These are phyloP conservation scores for Lipomyces yamadae DNA, from an alignment of 805 yeast species.

Conservation along the genomic window DNA sequence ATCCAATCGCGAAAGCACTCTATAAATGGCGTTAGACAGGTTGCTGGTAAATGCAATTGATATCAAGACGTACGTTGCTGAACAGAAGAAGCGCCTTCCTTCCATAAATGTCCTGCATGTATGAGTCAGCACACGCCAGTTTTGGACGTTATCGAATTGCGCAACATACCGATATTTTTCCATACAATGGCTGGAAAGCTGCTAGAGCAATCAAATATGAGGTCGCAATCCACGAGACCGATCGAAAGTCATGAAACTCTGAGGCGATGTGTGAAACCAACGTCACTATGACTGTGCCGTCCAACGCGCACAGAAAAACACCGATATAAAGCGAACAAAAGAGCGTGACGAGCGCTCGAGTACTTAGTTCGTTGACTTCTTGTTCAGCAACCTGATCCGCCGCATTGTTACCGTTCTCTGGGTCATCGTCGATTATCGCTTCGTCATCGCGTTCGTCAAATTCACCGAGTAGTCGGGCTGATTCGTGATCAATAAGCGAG, in stretches of 20 bases:
- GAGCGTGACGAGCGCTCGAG: constrained; percentile 32
- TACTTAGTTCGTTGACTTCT: constrained; percentile 33
- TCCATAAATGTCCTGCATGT: constrained; percentile 31
- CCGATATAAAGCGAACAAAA: constrained; percentile 46
- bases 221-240: constrained; percentile 74
- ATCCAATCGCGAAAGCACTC: constrained; percentile 50
- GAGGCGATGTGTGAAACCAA: constrained; percentile 60
- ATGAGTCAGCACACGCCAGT: no score
- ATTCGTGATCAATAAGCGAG: constrained; percentile 41
- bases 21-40: constrained; percentile 42
- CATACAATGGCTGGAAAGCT: constrained; percentile 78
- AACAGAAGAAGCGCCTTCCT: constrained; percentile 33
- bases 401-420: background rate
- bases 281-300: constrained; percentile 59
- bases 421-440: constrained; percentile 13
- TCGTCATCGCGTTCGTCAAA: constrained; percentile 40
- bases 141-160: no score
- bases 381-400: constrained; percentile 25
- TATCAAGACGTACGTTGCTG: constrained; percentile 22
- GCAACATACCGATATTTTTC: constrained; percentile 51
- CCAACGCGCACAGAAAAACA: constrained; percentile 56
- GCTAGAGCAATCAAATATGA: constrained; percentile 71
- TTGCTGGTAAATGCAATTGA: constrained; percentile 51
- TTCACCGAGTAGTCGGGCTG: constrained; percentile 58
- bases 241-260: constrained; percentile 57